phyloP scores from a whole-genome alignment of 2,329 filamentous ascomycete genomes.

The Mycosphaerella sp. region DNA sequence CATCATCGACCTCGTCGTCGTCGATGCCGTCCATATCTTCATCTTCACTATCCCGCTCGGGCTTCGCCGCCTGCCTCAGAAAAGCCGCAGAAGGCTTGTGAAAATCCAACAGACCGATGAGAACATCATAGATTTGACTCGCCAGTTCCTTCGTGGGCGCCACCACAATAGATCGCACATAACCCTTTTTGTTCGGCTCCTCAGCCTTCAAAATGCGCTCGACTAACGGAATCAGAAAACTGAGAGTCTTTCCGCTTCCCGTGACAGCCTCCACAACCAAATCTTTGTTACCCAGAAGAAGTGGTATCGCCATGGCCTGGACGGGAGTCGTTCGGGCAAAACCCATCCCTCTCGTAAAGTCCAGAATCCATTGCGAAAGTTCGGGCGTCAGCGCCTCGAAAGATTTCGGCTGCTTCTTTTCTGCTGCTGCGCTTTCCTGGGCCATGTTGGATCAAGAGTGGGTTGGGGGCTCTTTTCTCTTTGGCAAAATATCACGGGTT shows the following conservation, averaged over 20 bases:
- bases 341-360: slow-evolving; percentile 76
- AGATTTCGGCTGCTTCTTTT: slow-evolving; percentile 42
- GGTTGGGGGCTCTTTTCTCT: not conserved
- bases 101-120: slow-evolving; percentile 70
- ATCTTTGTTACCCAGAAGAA: slow-evolving; percentile 85
- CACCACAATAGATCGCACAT: slow-evolving; percentile 84
- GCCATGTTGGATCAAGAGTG: slow-evolving; percentile 16
- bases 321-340: slow-evolving; percentile 87
- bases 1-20: slow-evolving; percentile 40
- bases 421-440: slow-evolving; percentile 12
- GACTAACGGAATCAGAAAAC: slow-evolving; percentile 76
- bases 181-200: slow-evolving; percentile 79
- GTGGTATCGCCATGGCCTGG: slow-evolving; percentile 83
- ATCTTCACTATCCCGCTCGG: slow-evolving; percentile 36
- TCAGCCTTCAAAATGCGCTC: slow-evolving; percentile 74
- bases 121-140: slow-evolving; percentile 78
- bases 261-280: slow-evolving; percentile 90
- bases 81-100: slow-evolving; percentile 70
- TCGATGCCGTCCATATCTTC: slow-evolving; percentile 35
- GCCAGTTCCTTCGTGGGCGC: slow-evolving; percentile 90
- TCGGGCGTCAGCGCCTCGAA: slow-evolving; percentile 66
- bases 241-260: slow-evolving; percentile 82
- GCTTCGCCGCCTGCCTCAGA: slow-evolving; percentile 47
- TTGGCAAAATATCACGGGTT: not conserved
- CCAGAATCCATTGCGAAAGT: slow-evolving; percentile 75